Evolutionary conservation across 2,329 filamentous ascomycete species (phyloP).

Genomic region (Malbranchea zuffiana): DNA sequence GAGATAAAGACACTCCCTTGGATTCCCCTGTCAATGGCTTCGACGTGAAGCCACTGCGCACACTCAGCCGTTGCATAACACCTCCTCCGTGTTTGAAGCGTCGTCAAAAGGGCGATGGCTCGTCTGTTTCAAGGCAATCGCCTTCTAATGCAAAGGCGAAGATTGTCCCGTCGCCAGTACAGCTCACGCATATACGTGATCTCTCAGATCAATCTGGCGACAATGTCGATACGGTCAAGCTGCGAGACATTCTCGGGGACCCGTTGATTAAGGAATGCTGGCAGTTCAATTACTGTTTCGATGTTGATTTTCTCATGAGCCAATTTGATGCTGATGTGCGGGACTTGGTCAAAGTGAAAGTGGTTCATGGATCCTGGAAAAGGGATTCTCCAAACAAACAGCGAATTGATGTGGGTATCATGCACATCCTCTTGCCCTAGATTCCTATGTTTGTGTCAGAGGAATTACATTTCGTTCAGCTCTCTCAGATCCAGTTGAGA

Average conservation of each 20-base stretch:
- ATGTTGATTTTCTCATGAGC: conserved; percentile 50
- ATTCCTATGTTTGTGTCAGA: conserved; percentile 2
- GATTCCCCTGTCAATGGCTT: background rate
- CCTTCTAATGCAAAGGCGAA: conserved; percentile 7
- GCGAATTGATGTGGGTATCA: conserved; percentile 43
- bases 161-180: conserved; percentile 52
- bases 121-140: background rate
- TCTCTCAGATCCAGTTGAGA: no score
- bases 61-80: conserved; percentile 24
- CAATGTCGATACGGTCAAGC: conserved; percentile 56
- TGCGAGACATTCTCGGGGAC: conserved; percentile 60
- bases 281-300: conserved; percentile 47
- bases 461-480: background rate
- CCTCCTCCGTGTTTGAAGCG: conserved; percentile 22
- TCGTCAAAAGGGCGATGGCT: background rate
- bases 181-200: conserved; percentile 58
- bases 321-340: conserved; percentile 49
- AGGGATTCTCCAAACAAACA: conserved; percentile 51
- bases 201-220: conserved; percentile 41
- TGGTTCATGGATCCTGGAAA: conserved; percentile 58
- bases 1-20: background rate
- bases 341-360: conserved; percentile 43
- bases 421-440: background rate
- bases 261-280: conserved; percentile 57
- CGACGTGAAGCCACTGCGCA: conserved; percentile 15